Conservation (phyloP, 2,329 filamentous ascomycete genomes). For the Ramularia endophylla region DNA sequence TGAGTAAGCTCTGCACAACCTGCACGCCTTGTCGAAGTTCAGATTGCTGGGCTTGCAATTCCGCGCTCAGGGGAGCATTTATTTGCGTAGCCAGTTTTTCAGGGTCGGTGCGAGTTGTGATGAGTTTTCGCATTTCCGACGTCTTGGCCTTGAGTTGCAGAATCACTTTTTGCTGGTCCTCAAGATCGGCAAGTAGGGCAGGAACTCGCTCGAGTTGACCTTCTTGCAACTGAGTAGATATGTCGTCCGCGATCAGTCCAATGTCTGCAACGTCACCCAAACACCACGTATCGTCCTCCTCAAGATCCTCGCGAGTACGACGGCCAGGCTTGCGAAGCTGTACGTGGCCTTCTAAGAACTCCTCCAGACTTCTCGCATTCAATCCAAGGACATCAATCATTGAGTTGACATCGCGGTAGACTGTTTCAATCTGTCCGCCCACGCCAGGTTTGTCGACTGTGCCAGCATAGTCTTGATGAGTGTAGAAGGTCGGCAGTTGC, state of each 20-base stretch:
- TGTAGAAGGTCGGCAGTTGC: conserved; percentile 62
- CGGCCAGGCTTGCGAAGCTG: conserved; percentile 45
- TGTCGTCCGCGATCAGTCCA: conserved; percentile 41
- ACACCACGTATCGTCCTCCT: conserved; percentile 55
- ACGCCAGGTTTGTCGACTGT: conserved; percentile 36
- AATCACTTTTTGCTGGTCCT: conserved; percentile 62
- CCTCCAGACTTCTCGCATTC: conserved; percentile 63
- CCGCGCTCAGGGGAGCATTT: conserved; percentile 71
- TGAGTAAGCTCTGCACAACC: conserved; percentile 65
- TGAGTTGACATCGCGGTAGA: conserved; percentile 76
- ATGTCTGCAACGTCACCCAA: conserved; percentile 71
- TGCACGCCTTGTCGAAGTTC: conserved; percentile 74
- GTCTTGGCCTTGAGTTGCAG: conserved; percentile 67
- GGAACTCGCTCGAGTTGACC: conserved; percentile 64
- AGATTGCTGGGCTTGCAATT: conserved; percentile 77
- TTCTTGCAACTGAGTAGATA: conserved; percentile 60
- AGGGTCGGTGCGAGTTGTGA: conserved; percentile 64
- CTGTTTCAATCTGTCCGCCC: conserved; percentile 44
- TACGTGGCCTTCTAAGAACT: conserved; percentile 61
- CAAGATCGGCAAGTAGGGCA: conserved; percentile 60
- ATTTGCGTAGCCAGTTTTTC: conserved; percentile 59
- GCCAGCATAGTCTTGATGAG: conserved; percentile 42
- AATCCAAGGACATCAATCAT: conserved; percentile 93
- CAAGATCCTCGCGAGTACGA: conserved; percentile 57
- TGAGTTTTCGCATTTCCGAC: conserved; percentile 70